Conservation (phyloP, 495 filamentous ascomycete genomes). For the Neurospora discreta region DNA sequence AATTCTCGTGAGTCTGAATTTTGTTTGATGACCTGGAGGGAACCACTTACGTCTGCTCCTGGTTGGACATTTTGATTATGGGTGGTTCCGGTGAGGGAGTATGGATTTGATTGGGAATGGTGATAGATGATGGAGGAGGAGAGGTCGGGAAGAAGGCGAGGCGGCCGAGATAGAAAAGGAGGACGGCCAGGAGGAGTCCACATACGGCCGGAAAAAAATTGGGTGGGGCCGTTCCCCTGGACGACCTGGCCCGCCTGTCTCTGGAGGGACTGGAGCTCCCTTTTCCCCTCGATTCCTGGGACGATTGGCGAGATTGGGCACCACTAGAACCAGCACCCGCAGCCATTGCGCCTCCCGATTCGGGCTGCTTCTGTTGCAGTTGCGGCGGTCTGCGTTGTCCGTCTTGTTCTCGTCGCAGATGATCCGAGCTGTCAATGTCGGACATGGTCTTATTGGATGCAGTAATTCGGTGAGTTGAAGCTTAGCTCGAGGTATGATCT, state of each 20-base stretch:
- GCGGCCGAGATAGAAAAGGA: slow-evolving; percentile 12
- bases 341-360: not conserved
- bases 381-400: not conserved
- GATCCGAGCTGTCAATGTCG: not conserved
- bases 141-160: slow-evolving; percentile 8
- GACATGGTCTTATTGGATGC: not conserved
- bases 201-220: slow-evolving; percentile 1
- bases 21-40: not conserved
- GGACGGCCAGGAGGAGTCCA: slow-evolving; percentile 10
- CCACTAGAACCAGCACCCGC: not conserved
- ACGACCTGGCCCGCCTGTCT: not conserved
- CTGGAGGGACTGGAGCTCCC: not conserved
- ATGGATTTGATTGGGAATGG: slow-evolving; percentile 14
- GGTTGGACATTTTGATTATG: slow-evolving; percentile 57
- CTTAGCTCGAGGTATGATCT: not conserved
- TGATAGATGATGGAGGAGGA: slow-evolving; percentile 3
- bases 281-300: not conserved
- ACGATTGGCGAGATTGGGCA: no score
- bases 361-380: not conserved
- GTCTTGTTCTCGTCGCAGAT: not conserved
- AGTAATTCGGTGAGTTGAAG: not conserved
- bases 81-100: slow-evolving; percentile 22
- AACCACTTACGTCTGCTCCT: slow-evolving; percentile 80
- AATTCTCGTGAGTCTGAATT: not conserved
- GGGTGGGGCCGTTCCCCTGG: not conserved